Conservation (phyloP, 345 rosid genomes). For the Adansonia digitata region DNA sequence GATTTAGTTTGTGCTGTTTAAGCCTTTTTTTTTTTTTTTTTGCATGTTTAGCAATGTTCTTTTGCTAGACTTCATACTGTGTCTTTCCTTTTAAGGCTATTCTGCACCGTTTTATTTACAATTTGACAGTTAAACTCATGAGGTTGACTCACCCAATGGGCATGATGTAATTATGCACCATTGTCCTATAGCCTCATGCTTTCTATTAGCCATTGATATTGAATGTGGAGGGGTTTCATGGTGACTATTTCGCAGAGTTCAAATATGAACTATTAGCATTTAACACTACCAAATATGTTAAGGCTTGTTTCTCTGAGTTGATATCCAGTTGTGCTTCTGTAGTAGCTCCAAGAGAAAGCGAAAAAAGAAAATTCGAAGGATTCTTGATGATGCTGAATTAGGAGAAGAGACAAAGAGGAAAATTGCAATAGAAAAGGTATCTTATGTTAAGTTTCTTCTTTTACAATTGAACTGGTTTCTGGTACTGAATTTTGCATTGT, state of each 20-base stretch:
- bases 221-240: background rate
- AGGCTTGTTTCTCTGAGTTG: constrained; percentile 19
- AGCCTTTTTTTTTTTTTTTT: background rate
- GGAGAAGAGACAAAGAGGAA: constrained; percentile 96
- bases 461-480: constrained; percentile 12
- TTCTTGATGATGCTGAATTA: constrained; percentile 93
- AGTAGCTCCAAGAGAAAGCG: constrained; percentile 60
- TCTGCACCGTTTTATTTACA: background rate
- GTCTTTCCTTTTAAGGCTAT: background rate
- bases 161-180: background rate
- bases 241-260: background rate
- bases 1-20: background rate
- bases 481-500: constrained; percentile 18
- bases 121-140: background rate
- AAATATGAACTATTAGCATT: background rate
- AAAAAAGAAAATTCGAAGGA: constrained; percentile 88
- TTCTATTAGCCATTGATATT: background rate
- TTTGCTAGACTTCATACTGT: background rate
- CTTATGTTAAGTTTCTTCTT: constrained; percentile 12
- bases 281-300: background rate
- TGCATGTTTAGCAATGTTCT: background rate
- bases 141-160: background rate
- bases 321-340: constrained; percentile 19
- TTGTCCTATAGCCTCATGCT: background rate
- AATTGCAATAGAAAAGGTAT: constrained; percentile 96